A percentile compares a stretch with the other conserved stretches of the same genome.
phyloP scores from a whole-genome alignment of 805 yeast genomes.

The Myxozyma sirexii region DNA sequence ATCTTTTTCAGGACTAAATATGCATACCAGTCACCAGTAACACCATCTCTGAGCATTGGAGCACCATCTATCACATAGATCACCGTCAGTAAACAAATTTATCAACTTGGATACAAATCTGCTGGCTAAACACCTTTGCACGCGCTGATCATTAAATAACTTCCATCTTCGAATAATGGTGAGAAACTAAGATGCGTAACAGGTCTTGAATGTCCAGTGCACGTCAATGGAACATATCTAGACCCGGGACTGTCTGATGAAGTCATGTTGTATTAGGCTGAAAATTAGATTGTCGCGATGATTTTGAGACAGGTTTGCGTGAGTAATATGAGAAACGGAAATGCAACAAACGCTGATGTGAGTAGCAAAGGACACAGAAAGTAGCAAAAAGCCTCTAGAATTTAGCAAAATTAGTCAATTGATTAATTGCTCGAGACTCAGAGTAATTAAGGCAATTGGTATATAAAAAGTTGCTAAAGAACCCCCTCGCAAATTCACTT shows the following conservation, averaged over 20 bases:
- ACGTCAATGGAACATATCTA: conserved; percentile 39
- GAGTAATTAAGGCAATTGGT: no score
- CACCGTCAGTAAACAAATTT: neutral
- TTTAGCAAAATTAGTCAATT: no score
- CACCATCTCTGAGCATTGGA: conserved; percentile 43
- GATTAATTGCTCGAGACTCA: no score
- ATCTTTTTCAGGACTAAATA: neutral
- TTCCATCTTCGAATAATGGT: conserved; percentile 28
- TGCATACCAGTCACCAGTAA: conserved; percentile 43
- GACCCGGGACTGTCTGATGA: conserved; percentile 7
- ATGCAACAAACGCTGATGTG: no score
- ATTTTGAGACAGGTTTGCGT: neutral
- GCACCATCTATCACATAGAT: conserved; percentile 38
- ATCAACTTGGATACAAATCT: neutral
- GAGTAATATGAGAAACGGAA: no score
- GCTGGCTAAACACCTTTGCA: conserved; percentile 38
- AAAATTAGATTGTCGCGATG: neutral
- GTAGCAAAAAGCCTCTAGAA: no score
- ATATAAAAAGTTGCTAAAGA: no score
- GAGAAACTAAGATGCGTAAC: conserved; percentile 42
- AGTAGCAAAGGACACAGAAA: no score
- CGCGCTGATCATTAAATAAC: conserved; percentile 40
- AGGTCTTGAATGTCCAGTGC: conserved; percentile 45
- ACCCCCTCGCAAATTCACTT: no score
- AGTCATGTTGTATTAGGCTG: neutral